phyloP scores from a whole-genome alignment of 805 yeast genomes.

The Saturnispora serradocipensis region DNA sequence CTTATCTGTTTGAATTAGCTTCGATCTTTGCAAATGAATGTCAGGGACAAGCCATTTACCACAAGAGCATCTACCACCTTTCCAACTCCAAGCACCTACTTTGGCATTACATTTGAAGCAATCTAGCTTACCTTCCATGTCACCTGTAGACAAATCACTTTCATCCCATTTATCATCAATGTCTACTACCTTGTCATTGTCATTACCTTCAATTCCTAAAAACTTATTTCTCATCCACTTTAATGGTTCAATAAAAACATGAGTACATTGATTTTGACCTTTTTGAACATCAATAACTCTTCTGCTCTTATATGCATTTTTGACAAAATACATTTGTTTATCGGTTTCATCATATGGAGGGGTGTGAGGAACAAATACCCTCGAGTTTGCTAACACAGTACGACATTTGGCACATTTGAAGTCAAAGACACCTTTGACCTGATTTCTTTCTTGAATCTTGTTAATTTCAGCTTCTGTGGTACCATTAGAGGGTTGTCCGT shows the following conservation, averaged over 20 bases:
- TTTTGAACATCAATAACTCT: constrained; percentile 49
- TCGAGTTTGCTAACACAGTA: constrained; percentile 51
- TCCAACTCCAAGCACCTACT: constrained; percentile 91
- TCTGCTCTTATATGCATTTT: constrained; percentile 51
- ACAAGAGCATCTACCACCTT: constrained; percentile 88
- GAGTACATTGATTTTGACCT: constrained; percentile 64
- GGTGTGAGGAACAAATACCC: constrained; percentile 53
- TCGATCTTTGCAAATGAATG: constrained; percentile 67
- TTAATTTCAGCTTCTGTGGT: constrained; percentile 1
- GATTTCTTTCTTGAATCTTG: constrained; percentile 11
- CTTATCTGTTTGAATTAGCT: constrained; percentile 55
- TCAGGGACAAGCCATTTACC: constrained; percentile 96
- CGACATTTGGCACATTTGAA: constrained; percentile 82
- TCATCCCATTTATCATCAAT: constrained; percentile 9
- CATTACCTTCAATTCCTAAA: constrained; percentile 1
- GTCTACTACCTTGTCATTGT: constrained; percentile 3
- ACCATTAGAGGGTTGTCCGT: constrained; percentile 17
- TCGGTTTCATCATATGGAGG: constrained; percentile 54
- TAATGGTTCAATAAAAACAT: constrained; percentile 80
- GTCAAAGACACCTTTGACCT: constrained; percentile 15
- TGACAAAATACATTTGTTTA: constrained; percentile 56
- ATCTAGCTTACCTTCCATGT: constrained; percentile 74
- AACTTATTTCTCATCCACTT: constrained; percentile 82
- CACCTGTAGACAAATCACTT: constrained; percentile 44
- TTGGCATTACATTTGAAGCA: constrained; percentile 83